Evolutionary conservation across 805 yeast species (phyloP), one percentile per base, ranked within the genome.

Genomic region (Wickerhamiella sergipiensis): DNA sequence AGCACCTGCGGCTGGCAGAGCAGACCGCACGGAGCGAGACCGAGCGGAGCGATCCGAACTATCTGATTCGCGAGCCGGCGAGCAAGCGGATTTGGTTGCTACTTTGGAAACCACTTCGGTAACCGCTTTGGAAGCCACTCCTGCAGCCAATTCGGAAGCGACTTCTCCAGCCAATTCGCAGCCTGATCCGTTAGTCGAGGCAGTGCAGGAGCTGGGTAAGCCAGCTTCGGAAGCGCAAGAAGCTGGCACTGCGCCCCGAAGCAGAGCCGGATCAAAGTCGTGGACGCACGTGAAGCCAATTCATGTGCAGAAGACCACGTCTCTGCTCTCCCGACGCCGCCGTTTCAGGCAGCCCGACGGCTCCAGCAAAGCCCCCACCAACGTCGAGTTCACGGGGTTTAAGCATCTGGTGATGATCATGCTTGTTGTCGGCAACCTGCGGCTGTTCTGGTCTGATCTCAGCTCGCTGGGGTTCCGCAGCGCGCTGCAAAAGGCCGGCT

Each of bases 321-420:
- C 61, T 26, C 42, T 59, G 45, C 50, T 59, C 24, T 56, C 59
- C 45, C 50, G 57, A 2, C 48, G 50, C n/a, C 40, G 50, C 19
- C 48, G 51, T 19, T 49, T 50, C 23, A 44, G 38, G 21, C 46
- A 43, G 44, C 46, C 39, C 18, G 21, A 43, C 44, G 50, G 43
- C 51, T 50, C 48, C 51, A 47, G 52, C 51, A 58, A 40, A 42
- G 53, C 51, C 17, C 52, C 51, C 38, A 53, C 47, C 33, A 45
- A 22, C 48, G 49, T 55, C 19, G 59, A 56, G 42, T 52, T 59
- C 33, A 50, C 58, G 10, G 76, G 76, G 15, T 66, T 71, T 57
- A 65, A 66, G 45, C 72, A 71, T 51, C 57, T 72, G 45, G 62
- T 67, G 13, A 60, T 70, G 64, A 64, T 71, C 13, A 57, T 68